phyloP scores from a whole-genome alignment of 257 asterid species.

The Perilla frutescens region DNA sequence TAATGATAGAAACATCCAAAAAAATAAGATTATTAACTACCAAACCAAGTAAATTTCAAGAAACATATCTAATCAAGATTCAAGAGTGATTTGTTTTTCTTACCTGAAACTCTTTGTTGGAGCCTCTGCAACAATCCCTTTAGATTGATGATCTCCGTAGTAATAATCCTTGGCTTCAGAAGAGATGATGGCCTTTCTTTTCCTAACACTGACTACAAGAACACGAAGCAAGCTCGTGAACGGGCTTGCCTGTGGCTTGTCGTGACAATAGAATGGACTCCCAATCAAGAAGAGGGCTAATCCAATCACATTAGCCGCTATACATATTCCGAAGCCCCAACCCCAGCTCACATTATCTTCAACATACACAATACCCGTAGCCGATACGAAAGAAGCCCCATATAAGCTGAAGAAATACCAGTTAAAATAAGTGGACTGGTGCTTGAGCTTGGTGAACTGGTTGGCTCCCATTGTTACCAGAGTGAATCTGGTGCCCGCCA shows the following conservation, averaged over 20 bases:
- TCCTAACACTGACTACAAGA: slow-evolving; percentile 45
- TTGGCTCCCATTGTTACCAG: slow-evolving; percentile 59
- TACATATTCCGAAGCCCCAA: slow-evolving; percentile 44
- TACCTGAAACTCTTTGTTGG: slow-evolving; percentile 51
- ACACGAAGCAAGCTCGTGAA: slow-evolving; percentile 51
- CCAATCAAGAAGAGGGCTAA: slow-evolving; percentile 47
- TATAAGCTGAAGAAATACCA: slow-evolving; percentile 52
- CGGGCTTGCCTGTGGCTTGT: slow-evolving; percentile 48
- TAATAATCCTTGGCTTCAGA: slow-evolving; percentile 35
- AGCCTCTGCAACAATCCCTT: slow-evolving; percentile 7
- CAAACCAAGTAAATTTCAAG: neutral
- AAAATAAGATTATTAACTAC: no score
- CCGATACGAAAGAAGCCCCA: slow-evolving; percentile 21
- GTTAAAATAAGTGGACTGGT: slow-evolving; percentile 47
- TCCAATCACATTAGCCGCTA: slow-evolving; percentile 33
- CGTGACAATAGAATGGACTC: slow-evolving; percentile 36
- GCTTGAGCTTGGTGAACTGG: slow-evolving; percentile 41
- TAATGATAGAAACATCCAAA: no score
- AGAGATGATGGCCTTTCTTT: slow-evolving; percentile 36
- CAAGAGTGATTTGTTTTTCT: neutral
- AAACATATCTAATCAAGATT: neutral
- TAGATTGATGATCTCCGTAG: slow-evolving; percentile 32
- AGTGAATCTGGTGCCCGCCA: slow-evolving; percentile 50
- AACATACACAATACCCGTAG: slow-evolving; percentile 50
- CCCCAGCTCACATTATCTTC: slow-evolving; percentile 59